Percentiles rank a stretch among this genome's conserved stretches.
Evolutionary conservation across 331 rosid genomes (phyloP).

Genomic region (Pyrus hybrid): DNA sequence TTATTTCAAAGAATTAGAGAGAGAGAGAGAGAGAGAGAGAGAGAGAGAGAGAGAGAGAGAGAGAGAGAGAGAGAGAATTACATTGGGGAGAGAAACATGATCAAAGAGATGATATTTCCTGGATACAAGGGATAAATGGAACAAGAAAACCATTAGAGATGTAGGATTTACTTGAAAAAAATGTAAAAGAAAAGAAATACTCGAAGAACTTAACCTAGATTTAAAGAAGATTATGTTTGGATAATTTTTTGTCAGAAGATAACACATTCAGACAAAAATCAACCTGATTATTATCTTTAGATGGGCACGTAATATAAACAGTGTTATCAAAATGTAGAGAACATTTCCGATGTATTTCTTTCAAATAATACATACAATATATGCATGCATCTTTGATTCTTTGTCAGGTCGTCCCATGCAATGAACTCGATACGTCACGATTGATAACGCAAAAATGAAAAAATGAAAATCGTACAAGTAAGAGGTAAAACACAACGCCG

Average conservation of each 20-base stretch:
- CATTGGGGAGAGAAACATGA: slow-evolving; percentile 66
- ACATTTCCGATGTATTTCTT: neutral
- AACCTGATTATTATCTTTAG: neutral
- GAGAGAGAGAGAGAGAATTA: slow-evolving; percentile 14
- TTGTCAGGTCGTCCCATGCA: too few relatives aligned
- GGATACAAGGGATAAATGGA: slow-evolving; percentile 4
- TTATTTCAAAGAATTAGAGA: neutral
- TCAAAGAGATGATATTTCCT: slow-evolving; percentile 62
- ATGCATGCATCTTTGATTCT: neutral
- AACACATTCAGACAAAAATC: neutral
- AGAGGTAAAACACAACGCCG: neutral
- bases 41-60: neutral
- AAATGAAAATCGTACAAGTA: neutral
- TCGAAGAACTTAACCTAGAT: neutral
- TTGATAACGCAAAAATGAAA: too few relatives aligned
- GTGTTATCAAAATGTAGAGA: neutral
- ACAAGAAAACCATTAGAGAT: neutral
- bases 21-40: too few relatives aligned
- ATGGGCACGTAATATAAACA: too few relatives aligned
- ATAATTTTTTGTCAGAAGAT: neutral
- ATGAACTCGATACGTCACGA: neutral
- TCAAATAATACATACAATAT: neutral
- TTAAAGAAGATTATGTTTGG: neutral
- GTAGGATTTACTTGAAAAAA: neutral
- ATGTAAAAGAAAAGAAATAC: too few relatives aligned